Percentiles rank a stretch among this genome's conserved stretches.
These are phyloP conservation scores for Roridomyces roridus DNA, from an alignment of 768 basidiomycete species.

Conservation along the genomic window DNA sequence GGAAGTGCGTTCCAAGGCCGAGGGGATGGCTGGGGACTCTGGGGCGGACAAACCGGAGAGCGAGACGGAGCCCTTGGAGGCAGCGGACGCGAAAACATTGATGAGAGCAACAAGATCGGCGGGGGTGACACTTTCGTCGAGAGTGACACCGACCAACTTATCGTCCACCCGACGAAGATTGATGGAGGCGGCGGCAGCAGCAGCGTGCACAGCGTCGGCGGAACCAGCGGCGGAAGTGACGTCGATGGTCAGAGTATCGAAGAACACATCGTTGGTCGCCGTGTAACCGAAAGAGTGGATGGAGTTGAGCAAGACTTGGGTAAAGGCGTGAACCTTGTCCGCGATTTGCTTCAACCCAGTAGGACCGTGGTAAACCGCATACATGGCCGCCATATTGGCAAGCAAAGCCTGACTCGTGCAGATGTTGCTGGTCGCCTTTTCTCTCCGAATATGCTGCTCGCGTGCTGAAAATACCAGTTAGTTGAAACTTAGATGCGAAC, in stretches of 20 bases:
- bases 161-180: constrained; percentile 85
- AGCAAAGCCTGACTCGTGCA: constrained; percentile 98
- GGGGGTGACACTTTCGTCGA: constrained; percentile 89
- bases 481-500: not conserved
- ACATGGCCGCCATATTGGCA: constrained; percentile 99
- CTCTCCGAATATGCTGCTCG: constrained; percentile 96
- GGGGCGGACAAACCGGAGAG: constrained; percentile 56
- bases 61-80: constrained; percentile 53
- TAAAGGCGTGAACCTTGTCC: constrained; percentile 87
- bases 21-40: constrained; percentile 55
- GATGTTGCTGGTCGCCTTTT: constrained; percentile 98
- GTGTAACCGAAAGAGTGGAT: constrained; percentile 79
- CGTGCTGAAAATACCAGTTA: constrained; percentile 60
- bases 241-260: constrained; percentile 89
- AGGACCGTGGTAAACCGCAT: constrained; percentile 96
- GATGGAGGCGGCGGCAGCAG: constrained; percentile 68
- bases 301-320: constrained; percentile 72
- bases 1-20: constrained; percentile 62
- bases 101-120: constrained; percentile 78
- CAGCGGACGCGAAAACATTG: constrained; percentile 80
- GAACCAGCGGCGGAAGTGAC: constrained; percentile 64
- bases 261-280: constrained; percentile 76
- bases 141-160: constrained; percentile 80
- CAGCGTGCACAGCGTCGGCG: constrained; percentile 70
- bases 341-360: constrained; percentile 85